Evolutionary conservation across 1,284 basidiomycete genomes (phyloP).

Genomic region (Puccinia novopanici): DNA sequence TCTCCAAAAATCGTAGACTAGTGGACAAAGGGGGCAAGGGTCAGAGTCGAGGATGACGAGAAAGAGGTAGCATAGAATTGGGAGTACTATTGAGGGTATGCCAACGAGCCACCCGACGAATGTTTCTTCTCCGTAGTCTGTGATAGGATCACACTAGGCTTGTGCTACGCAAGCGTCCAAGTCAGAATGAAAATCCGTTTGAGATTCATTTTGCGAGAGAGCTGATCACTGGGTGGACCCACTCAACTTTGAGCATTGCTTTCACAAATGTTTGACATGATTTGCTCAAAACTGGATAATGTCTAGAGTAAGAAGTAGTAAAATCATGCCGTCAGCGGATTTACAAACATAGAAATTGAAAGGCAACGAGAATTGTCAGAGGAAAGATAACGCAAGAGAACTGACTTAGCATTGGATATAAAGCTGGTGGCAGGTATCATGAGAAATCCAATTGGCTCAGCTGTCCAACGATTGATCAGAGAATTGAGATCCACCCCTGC

Average conservation of each 20-base stretch:
- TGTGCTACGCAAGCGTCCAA: slow-evolving; percentile 64
- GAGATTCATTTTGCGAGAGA: background rate
- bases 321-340: background rate
- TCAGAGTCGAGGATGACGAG: slow-evolving; percentile 59
- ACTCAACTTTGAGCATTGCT: slow-evolving; percentile 76
- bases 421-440: slow-evolving; percentile 87
- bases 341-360: background rate
- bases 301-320: background rate
- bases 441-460: slow-evolving; percentile 84
- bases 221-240: slow-evolving; percentile 8
- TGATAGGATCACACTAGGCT: slow-evolving; percentile 77
- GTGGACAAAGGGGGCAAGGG: slow-evolving; percentile 19
- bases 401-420: slow-evolving; percentile 85
- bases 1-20: slow-evolving; percentile 56
- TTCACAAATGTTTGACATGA: slow-evolving; percentile 83
- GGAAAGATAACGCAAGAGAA: background rate
- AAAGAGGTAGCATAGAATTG: background rate
- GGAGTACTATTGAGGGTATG: slow-evolving; percentile 78
- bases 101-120: slow-evolving; percentile 75
- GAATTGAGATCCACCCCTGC: slow-evolving; percentile 70
- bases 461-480: slow-evolving; percentile 79
- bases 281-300: slow-evolving; percentile 94
- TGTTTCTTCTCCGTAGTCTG: slow-evolving; percentile 70
- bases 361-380: background rate
- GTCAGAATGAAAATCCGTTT: background rate